Evolutionary conservation across 2,329 filamentous ascomycete genomes (phyloP), one percentile per base, ranked within the genome.

Genomic region (Claviceps citrina): DNA sequence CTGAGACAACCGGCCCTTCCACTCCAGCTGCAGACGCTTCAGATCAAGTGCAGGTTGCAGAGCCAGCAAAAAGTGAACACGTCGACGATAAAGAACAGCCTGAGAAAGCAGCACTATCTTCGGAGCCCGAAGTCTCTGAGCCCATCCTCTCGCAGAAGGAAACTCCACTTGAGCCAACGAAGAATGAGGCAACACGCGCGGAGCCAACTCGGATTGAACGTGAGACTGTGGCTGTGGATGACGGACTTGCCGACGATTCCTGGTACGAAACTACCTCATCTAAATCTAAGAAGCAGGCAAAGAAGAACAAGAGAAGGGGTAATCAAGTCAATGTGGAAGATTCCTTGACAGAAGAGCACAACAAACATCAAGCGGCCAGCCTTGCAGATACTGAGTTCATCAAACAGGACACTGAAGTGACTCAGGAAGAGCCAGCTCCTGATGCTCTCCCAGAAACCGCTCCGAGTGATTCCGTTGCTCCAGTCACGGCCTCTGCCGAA

Each of bases 271-370:
- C 41, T 18, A 25, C 22, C 10, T 46, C 46, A 42, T 27, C 45
- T 13, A 31, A 48, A 42, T 27, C 45, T 13, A 31, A 48, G 24
- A 59, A 59, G 46, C 57, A 59, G 44, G 45, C 32, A 27, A 58
- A 57, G 46, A 59, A 56, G 40, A 58, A 54, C 39, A 58, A 58
- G 46, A 56, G 60, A 45, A 48, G 53, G 16, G 15, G 13, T 34
- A 59, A 51, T 30, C 41, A 40, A 19, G 19, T 24, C n/a, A 32
- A 28, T 20, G 30, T 31, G 25, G 26, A 20, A 36, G 40, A 43
- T 24, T 9, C 34, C 18, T 31, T 43, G 46, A 37, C 51, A 46
- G 44, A 46, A 9, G 39, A 34, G 7, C 15, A 31, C 18, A 2
- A 22, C 4, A 40, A 42, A 16, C 15, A 41, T 25, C 31, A 28